Base-by-base conservation (phyloP, 148 eudicot species). In the Cornus suecica region DNA sequence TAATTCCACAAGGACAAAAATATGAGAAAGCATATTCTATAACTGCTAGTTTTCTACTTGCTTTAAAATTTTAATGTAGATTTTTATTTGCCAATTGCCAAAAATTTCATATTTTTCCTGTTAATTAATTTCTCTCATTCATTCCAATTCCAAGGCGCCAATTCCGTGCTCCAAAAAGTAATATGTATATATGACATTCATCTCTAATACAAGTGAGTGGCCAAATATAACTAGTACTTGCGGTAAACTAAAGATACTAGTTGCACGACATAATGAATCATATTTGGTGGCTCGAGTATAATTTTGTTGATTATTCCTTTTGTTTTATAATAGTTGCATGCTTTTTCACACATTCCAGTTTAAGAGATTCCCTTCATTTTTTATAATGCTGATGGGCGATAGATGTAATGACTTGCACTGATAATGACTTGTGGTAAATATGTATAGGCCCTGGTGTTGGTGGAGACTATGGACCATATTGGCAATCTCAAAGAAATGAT, bases 391-490 rank as follows among this genome's bases (percentile, higher is more conserved):
- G n/a, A n/a, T n/a, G n/a, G n/a, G 31, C 58, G 60, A 78, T 52
- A 72, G 20, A 58, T 56, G 18, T 34, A 58, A 23, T 13, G 58
- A 73, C 10, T 52, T 58, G 52, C 22, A 60, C 32, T 73, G 78
- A 74, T 52, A 65, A 32, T 54, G 31, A 13, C 22, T n/a, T 10
- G 8, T 16, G 28, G 51, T 77, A 23, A 45, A 66, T 63, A 52
- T n/a, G n/a, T 83, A 71, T 82, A 92, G 98, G 98, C 58, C 97
- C 97, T 78, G 90, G 82, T 68, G 81, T 89, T 79, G 92, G 97
- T 79, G 99, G 99, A 70, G 90, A 84, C 75, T 91, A 88, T 84
- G 94, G 99, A 70, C 99, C 99, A 2, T 95, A 95, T 79, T 82
- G 99, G 74, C 99, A 95, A 77, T 92, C 97, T 31, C 97, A 95